Base-by-base conservation (phyloP, 1,284 basidiomycete species). In the Heterobasidion parviporum region DNA sequence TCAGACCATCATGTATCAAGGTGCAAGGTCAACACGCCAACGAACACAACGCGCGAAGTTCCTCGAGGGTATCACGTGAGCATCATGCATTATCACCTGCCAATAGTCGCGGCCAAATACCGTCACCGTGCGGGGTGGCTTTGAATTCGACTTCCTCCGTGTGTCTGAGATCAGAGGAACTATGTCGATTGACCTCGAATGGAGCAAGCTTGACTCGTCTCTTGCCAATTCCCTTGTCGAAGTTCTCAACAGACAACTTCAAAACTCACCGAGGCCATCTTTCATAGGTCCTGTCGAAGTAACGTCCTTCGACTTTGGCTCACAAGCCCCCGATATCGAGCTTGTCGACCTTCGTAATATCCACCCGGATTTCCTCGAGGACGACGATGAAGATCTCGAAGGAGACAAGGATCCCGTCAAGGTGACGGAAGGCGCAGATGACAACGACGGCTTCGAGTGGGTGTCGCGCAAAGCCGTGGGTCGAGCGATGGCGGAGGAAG, bases 201-300 rank as follows among this genome's bases (percentile, higher is more conserved):
- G 89, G 89, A 70, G 72, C 66, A 82, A 81, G 64, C 76, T 91
- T 59, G 86, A 92, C 69, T 71, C 78, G 8, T 78, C 84, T 3
- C 80, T 98, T 9, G 81, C 93, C 8, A 72, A 75, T 6, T 79
- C 78, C 9, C 80, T 98, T 54, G 81, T 96, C 55, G 77, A 83
- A 35, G 71, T 87, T 50, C 84, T 99, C 65, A 96, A 98, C 72
- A 74, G 76, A 57, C 87, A 92, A 50, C 86, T 99, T 16, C 68
- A 79, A 5, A 78, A 72, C 46, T 82, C 87, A 7, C 70, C 81
- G 38, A 75, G 91, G 5, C 97, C 97, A 0, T 93, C 92, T 6
- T 98, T 96, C 70, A 88, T 99, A 50, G 96, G 96, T 0, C 93
- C 94, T 14, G 82, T 98, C 57, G 81, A 86, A 58, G 83, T 98